Percentiles rank a stretch among this genome's conserved stretches.
phyloP scores from a whole-genome alignment of 495 filamentous ascomycete species.

The Penicillium atrosanguineum region DNA sequence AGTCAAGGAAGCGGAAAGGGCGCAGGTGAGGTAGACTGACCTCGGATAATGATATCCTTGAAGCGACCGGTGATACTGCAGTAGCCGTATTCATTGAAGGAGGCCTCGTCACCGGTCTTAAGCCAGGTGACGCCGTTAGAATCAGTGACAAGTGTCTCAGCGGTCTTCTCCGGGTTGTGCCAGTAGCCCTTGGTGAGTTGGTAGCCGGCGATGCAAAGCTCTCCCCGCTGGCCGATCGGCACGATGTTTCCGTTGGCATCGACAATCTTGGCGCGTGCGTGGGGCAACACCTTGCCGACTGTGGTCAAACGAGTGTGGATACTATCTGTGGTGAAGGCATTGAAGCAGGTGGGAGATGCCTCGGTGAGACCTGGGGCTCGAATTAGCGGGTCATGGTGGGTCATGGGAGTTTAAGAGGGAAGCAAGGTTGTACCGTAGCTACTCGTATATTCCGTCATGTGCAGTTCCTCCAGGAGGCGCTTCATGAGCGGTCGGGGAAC shows the following conservation, averaged over 20 bases:
- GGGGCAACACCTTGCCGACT: constrained; percentile 65
- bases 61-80: constrained; percentile 68
- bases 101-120: constrained; percentile 68
- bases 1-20: not conserved
- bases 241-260: constrained; percentile 57
- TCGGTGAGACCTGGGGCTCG: constrained; percentile 56
- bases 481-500: constrained; percentile 66
- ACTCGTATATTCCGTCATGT: constrained; percentile 67
- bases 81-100: constrained; percentile 62
- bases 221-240: constrained; percentile 57
- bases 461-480: constrained; percentile 54
- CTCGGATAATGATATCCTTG: constrained; percentile 85
- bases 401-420: not conserved
- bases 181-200: constrained; percentile 68
- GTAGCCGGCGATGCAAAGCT: constrained; percentile 68
- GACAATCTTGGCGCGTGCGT: constrained; percentile 66
- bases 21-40: constrained; percentile 19
- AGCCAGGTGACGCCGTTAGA: constrained; percentile 60
- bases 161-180: constrained; percentile 67
- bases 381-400: too few relatives aligned
- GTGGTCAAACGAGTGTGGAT: constrained; percentile 58
- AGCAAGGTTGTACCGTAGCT: constrained; percentile 49
- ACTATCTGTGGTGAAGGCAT: constrained; percentile 63
- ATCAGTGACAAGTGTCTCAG: constrained; percentile 58
- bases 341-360: constrained; percentile 69